Evolutionary conservation across 2,329 filamentous ascomycete genomes (phyloP), one percentile per base, ranked within the genome.

Genomic region (Cladosporium sp.): DNA sequence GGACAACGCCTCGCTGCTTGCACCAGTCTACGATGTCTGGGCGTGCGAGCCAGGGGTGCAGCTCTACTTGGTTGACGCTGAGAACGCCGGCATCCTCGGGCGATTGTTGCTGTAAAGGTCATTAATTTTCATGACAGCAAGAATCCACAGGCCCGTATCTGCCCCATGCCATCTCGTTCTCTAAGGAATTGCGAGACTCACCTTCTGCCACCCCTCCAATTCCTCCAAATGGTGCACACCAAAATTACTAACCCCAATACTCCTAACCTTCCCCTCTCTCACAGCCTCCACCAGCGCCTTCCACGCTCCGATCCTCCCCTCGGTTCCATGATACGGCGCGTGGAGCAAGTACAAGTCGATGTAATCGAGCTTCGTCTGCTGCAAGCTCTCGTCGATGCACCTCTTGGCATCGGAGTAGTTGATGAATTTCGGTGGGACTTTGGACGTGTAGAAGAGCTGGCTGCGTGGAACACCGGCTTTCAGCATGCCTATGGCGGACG

Each of bases 41-140:
- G n/a, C 90, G 78, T 7, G 83, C 77, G 37, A 90, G 81, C 90
- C 89, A 96, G 1, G 91, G 91, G 69, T 96, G 91, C 9, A 96
- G 73, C 70, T 96, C 91, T 70, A 86, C 89, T 70, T 96, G 91
- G 36, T 89, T 90, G 32, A 96, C 86, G 54, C 84, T 86, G 62
- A 96, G 79, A 36, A 88, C 73, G 19, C 88, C 88, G 3, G 79
- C 80, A 58, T 82, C 84, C 8, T 83, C 84, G 51, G 63, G 51
- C 17, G 58, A 43, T 61, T 61, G 61, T 52, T 57, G 51, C 59
- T 63, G 37, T 12, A 13, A 40, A 13, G 7, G 18, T 48, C 18
- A 40, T 17, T 22, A 2, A 36, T 11, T 17, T 7, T 7, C 6
- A 5, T 27, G 5, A 27, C 22, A 27, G 22, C 9, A 27, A 27